These are phyloP conservation scores for Cryptosporidium viatorum DNA, from an alignment of 169 alveolate genomes.

Conservation along the genomic window DNA sequence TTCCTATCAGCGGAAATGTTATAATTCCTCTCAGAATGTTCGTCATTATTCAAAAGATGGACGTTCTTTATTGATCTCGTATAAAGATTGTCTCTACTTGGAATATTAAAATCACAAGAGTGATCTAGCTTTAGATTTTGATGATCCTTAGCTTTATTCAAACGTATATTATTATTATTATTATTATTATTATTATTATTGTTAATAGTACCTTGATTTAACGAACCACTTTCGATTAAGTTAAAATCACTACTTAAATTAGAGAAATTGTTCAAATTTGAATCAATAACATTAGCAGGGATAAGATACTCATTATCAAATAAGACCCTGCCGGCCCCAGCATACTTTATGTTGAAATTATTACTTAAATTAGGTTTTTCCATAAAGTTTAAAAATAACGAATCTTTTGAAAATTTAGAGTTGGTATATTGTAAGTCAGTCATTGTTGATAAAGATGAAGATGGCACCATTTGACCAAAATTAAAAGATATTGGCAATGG, in stretches of 20 bases:
- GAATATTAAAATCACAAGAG: neutral
- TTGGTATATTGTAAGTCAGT: neutral
- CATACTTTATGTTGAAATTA: neutral
- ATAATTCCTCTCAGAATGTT: conserved; percentile 7
- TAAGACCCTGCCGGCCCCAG: neutral
- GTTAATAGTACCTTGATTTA: neutral
- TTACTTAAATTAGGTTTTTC: neutral
- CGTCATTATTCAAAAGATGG: conserved; percentile 21
- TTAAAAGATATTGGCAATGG: neutral
- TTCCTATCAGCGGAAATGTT: conserved; percentile 1
- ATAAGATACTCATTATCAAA: conserved; percentile 1
- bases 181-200: neutral
- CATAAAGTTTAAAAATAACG: neutral
- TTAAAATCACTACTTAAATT: neutral
- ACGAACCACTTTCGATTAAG: neutral
- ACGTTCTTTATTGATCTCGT: conserved; percentile 3
- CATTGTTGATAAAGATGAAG: neutral
- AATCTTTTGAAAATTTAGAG: neutral
- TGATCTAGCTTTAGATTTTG: neutral
- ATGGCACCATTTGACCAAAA: neutral
- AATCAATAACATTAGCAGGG: neutral
- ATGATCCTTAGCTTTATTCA: neutral
- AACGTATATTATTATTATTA: neutral
- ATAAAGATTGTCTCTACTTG: neutral
- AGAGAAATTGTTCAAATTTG: neutral